These are phyloP conservation scores for Pseudoscleropodium purum DNA, from an alignment of 225 moss, liverwort and hornwort species.

Conservation along the genomic window DNA sequence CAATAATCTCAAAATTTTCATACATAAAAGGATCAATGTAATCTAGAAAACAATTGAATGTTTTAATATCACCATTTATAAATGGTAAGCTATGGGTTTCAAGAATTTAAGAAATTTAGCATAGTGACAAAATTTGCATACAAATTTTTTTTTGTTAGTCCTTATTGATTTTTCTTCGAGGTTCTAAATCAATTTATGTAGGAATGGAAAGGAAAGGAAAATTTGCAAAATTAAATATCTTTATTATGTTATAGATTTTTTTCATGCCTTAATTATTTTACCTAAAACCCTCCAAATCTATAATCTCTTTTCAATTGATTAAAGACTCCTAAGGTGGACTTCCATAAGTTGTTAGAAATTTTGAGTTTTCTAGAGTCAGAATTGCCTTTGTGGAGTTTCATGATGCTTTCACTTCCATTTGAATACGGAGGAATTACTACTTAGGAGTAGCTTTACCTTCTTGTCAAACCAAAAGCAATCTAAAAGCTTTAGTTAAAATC, in stretches of 20 bases:
- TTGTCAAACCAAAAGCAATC: not conserved
- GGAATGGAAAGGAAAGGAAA: not conserved
- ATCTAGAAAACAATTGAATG: not conserved
- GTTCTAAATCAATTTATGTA: not conserved
- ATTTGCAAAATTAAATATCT: not conserved
- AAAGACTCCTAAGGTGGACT: not conserved
- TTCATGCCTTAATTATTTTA: not conserved
- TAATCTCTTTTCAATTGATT: not conserved
- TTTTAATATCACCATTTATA: not conserved
- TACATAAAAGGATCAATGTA: not conserved
- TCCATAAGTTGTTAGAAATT: accelerated
- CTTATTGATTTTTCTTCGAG: too few species aligned
- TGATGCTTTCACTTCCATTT: not conserved
- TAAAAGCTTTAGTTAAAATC: not conserved
- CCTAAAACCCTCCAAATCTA: not conserved
- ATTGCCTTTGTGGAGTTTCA: not conserved
- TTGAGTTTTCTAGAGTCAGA: not conserved
- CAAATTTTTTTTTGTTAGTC: too few species aligned
- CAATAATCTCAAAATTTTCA: not conserved
- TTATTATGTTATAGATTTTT: not conserved
- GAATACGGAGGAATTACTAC: not conserved
- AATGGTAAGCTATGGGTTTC: not conserved
- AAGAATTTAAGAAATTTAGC: not conserved
- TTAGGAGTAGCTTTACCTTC: too few species aligned
- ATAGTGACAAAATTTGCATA: not conserved